Evolutionary conservation across 208 protist species (phyloP), one percentile per base, ranked within the genome.

Genomic region (Angomonas deanei): DNA sequence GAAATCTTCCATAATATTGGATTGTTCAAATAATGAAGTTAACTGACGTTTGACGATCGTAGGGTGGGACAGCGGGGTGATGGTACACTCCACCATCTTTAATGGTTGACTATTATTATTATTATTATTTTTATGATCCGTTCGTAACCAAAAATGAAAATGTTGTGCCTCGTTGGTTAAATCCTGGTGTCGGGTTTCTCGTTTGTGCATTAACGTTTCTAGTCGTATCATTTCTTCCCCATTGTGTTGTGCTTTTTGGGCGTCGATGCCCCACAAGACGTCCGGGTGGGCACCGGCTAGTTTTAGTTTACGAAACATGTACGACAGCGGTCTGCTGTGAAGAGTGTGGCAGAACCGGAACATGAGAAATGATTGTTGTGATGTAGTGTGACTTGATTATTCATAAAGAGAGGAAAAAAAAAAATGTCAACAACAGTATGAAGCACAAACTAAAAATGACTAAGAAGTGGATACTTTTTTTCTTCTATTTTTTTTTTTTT

Each of bases 261-360:
- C 82, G 68, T 94, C 87, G 46, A 94, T 79, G 58, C 76, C 72
- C 82, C 84, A 91, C 10, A 94, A 64, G 10, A 94, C 77, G 61
- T 94, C 87, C 1, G 87, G 87, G 53, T 94, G 87, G 1, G 87
- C 87, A 21, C 87, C 87, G 38, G 81, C 81, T 17, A 94, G 70
- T 70, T 94, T 94, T 50, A 94, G 54, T 59, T 90, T 88, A 57
- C 84, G 81, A 38, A 94, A 90, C 87, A 94, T 94, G 39, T 91
- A 72, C 23, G 64, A 66, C 38, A 94, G 64, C 36, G 84, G 80
- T 84, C 49, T 80, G 48, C 64, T 69, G 34, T 38, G 48, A 2
- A 54, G 33, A 5, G 4, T 26, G 60, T 49, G 70, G 54, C 70
- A 56, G 78, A 71, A 67, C 67, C 34, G 39, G 26, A 56, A 3